Evolutionary conservation across 495 filamentous ascomycete genomes (phyloP).

Genomic region (Penicillium antarcticum): DNA sequence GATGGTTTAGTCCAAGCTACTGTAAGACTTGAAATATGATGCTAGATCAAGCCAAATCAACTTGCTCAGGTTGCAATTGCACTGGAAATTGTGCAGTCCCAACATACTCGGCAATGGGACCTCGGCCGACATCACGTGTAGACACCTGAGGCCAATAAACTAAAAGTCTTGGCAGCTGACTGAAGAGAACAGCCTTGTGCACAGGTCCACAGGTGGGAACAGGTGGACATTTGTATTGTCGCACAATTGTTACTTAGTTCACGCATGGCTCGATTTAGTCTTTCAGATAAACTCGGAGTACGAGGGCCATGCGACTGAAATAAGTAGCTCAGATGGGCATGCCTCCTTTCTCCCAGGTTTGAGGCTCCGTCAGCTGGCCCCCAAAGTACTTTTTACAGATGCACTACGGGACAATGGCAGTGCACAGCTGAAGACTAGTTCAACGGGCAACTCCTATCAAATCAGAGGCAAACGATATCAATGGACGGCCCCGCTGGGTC

Average conservation of each 20-base stretch:
- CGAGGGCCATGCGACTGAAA: too few relatives aligned
- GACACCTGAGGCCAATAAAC: constrained; percentile 12
- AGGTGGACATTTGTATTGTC: not conserved
- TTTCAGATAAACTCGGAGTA: too few relatives aligned
- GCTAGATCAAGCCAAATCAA: not conserved
- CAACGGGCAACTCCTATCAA: not conserved
- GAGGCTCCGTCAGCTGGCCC: not conserved
- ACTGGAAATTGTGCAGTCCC: constrained; percentile 2
- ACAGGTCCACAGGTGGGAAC: too few relatives aligned
- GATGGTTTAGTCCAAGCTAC: not conserved
- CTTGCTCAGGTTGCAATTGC: constrained; percentile 7
- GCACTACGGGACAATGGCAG: not conserved
- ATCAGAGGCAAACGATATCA: constrained; percentile 1
- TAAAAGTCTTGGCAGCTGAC: not conserved
- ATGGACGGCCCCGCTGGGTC: not conserved
- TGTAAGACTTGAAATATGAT: not conserved
- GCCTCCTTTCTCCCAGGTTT: too few relatives aligned
- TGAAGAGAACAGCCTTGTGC: too few relatives aligned
- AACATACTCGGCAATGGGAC: constrained; percentile 4
- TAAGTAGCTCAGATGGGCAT: too few relatives aligned
- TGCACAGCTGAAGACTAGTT: constrained; percentile 1
- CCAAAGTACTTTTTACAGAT: too few relatives aligned
- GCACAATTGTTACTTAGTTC: not conserved
- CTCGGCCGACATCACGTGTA: constrained; percentile 16
- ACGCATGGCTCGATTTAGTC: too few relatives aligned